Base-by-base conservation (phyloP, 1,284 basidiomycete genomes). In the Melampsora medusae region DNA sequence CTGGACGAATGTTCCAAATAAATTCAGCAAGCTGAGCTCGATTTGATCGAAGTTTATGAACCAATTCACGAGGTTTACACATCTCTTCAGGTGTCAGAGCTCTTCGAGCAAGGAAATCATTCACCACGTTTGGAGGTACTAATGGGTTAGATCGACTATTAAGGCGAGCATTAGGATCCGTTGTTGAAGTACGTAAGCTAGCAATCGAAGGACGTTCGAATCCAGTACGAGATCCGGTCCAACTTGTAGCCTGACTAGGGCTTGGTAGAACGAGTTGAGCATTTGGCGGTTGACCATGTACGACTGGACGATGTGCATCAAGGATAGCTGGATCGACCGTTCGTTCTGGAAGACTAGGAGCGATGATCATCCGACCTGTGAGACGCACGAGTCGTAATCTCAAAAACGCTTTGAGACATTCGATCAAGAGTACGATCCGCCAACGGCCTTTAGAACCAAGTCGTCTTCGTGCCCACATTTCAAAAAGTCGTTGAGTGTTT, bases 401-500 rank as follows among this genome's bases (percentile, higher is more conserved):
- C 9, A 84, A 79, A n/a, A 78, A 59, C 1, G 81, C 82, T 79
- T 85, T 85, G 79, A 84, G 68, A 7, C 79, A 79, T 73, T 85
- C 84, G 59, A 85, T 80, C 19, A 79, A 81, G 25, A 84, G 79
- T n/a, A 84, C 83, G 4, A 83, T 81, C 76, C 83, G 80, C 81
- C 84, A 84, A 0, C 83, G 83, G 25, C 79, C 78, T 12, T 78
- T 74, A 25, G 77, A 69, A 0, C 82, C 81, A 4, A 73, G 70
- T 46, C 81, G 88, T 80, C 91, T 85, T 67, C 87, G 86, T 79
- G 92, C 84, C n/a, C 88, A 85, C 93, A 96, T 96, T 84, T 96
- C 93, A 61, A 92, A 82, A 53, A 96, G 84, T 50, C 96, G 86
- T 83, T 95, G 89, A 17, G 90, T 87, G 82, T 90, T 93, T 53